Evolutionary conservation across 2,329 filamentous ascomycete genomes (phyloP).

Genomic region (Diaporthe ampelina): DNA sequence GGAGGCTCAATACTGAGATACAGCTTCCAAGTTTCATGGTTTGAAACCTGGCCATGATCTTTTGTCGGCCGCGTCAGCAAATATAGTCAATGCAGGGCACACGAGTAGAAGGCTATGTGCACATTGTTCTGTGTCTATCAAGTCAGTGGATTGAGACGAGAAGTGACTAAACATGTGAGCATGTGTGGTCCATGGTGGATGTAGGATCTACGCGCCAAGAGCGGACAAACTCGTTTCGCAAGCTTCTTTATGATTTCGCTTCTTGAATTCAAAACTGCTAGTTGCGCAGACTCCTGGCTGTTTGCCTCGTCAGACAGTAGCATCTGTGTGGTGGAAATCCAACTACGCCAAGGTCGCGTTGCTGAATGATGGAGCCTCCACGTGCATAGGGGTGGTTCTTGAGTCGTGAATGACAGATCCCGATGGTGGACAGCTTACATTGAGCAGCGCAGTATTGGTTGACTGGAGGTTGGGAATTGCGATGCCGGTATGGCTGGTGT

Average conservation of each 20-base stretch:
- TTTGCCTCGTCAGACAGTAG: constrained; percentile 1
- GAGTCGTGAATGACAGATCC: background rate
- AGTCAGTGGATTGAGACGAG: background rate
- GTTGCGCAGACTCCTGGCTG: background rate
- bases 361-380: background rate
- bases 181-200: background rate
- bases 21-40: background rate
- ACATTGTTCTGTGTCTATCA: background rate
- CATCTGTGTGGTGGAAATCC: background rate
- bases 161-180: no score
- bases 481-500: constrained; percentile 18
- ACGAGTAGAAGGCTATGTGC: background rate
- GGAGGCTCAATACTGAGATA: background rate
- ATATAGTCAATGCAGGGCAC: no score
- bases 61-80: background rate
- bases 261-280: background rate
- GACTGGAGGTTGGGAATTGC: constrained; percentile 7
- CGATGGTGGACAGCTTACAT: background rate
- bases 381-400: background rate
- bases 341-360: background rate
- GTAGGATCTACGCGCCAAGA: background rate
- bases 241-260: background rate
- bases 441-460: background rate
- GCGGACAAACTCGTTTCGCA: background rate
- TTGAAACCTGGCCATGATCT: background rate